Conservation (phyloP, 2,329 filamentous ascomycete genomes). For the Pseudocercospora crystallina region DNA sequence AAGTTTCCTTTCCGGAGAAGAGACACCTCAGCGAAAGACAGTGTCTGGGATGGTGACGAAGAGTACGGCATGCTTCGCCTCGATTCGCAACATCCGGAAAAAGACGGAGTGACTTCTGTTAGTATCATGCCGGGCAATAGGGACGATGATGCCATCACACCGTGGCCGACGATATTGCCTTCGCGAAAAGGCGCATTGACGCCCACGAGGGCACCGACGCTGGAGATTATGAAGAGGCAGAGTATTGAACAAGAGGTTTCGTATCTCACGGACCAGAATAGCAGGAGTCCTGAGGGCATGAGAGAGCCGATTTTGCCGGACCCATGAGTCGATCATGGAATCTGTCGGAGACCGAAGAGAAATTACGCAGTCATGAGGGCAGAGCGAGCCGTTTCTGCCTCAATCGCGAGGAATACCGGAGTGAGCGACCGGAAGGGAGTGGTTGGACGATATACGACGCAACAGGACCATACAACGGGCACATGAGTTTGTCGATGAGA, state of each 20-base stretch:
- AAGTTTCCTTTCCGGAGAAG: slow-evolving; percentile 13
- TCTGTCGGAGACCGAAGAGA: too few species aligned
- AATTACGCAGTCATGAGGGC: too few species aligned
- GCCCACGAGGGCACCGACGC: slow-evolving; percentile 6
- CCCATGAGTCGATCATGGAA: too few species aligned
- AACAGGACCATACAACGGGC: too few species aligned
- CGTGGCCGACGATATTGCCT: background rate
- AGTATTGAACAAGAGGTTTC: slow-evolving; percentile 22
- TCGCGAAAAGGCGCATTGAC: background rate
- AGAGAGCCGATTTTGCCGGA: too few species aligned
- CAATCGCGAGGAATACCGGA: too few species aligned
- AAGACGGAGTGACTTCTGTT: background rate
- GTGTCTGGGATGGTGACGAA: slow-evolving; percentile 19
- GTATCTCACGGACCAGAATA: slow-evolving; percentile 6
- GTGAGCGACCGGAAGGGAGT: too few species aligned
- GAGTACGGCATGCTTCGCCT: slow-evolving; percentile 16
- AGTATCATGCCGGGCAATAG: background rate
- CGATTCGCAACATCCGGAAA: background rate
- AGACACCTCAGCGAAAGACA: slow-evolving; percentile 9
- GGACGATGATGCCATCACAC: background rate
- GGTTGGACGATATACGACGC: too few species aligned
- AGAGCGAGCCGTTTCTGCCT: too few species aligned
- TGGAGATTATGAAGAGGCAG: slow-evolving; percentile 23
- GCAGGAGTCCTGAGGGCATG: too few species aligned
- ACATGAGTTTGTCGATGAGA: too few species aligned